Conservation (phyloP, 148 eudicot species). For the Cornus suecica region DNA sequence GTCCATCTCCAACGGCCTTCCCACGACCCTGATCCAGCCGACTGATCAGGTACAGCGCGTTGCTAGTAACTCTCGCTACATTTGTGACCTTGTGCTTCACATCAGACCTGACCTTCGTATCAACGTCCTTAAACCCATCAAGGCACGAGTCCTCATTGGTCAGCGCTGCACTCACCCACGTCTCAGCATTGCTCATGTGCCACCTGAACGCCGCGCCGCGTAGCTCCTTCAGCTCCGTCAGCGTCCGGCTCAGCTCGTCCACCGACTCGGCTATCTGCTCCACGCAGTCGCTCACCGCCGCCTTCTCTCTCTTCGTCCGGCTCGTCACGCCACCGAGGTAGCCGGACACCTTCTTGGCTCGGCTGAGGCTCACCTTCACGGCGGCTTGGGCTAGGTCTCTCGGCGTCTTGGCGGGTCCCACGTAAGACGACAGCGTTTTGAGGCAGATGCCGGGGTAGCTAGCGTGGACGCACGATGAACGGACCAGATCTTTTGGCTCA, state of each 20-base stretch:
- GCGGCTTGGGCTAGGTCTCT: slow-evolving; percentile 49
- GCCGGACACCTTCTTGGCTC: slow-evolving; percentile 28
- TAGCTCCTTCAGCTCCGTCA: slow-evolving; percentile 42
- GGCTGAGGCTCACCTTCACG: slow-evolving; percentile 41
- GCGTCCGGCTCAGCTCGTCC: slow-evolving; percentile 40
- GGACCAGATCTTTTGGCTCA: slow-evolving; percentile 26
- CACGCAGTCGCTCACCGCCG: slow-evolving; percentile 44
- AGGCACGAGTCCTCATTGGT: slow-evolving; percentile 56
- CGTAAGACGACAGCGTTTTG: slow-evolving; percentile 49
- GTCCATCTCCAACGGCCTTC: not conserved
- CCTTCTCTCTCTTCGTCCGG: slow-evolving; percentile 18
- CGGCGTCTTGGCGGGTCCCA: slow-evolving; percentile 35
- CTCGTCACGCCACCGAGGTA: slow-evolving; percentile 21
- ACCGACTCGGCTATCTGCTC: slow-evolving; percentile 45
- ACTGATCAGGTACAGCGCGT: slow-evolving; percentile 58
- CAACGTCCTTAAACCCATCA: slow-evolving; percentile 47
- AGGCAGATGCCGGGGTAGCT: slow-evolving; percentile 53
- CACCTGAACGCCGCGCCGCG: slow-evolving; percentile 33
- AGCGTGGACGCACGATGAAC: slow-evolving; percentile 49
- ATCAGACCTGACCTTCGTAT: slow-evolving; percentile 28
- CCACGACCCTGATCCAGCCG: slow-evolving; percentile 31
- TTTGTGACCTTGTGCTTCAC: slow-evolving; percentile 41
- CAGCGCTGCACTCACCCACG: slow-evolving; percentile 69
- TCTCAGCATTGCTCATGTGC: slow-evolving; percentile 66
- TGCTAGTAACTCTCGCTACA: slow-evolving; percentile 59